A percentile compares a stretch with the other conserved stretches of the same genome.
These are phyloP conservation scores for Rhodotorula sp. DNA, from an alignment of 1,284 basidiomycete genomes.

Conservation along the genomic window DNA sequence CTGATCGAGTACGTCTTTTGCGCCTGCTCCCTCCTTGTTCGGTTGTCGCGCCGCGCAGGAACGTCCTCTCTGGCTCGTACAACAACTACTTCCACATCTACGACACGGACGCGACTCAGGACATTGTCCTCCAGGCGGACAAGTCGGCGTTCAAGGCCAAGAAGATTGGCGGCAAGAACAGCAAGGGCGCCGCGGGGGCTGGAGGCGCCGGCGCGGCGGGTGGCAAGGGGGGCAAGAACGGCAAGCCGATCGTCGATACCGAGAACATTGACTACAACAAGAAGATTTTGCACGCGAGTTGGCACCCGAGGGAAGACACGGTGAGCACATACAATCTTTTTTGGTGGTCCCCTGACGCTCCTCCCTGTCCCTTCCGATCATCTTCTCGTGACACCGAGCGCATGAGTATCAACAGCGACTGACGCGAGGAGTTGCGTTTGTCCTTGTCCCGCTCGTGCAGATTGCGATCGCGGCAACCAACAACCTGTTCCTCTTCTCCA, in stretches of 20 bases:
- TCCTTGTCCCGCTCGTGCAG: conserved; percentile 65
- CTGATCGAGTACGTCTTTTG: too few relatives aligned
- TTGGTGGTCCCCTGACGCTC: conserved; percentile 47
- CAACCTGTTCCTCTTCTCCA: conserved; percentile 51
- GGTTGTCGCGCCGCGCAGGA: conserved; percentile 61
- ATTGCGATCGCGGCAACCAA: conserved; percentile 60
- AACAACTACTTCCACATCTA: conserved; percentile 99
- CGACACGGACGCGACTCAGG: conserved; percentile 84
- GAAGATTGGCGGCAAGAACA: conserved; percentile 68
- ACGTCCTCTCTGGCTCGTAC: conserved; percentile 95
- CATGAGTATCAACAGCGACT: too few relatives aligned
- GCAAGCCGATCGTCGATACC: conserved; percentile 78
- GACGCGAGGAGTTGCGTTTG: background rate
- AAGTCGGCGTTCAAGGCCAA: conserved; percentile 99
- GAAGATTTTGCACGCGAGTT: conserved; percentile 70
- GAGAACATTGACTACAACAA: conserved; percentile 97
- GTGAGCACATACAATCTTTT: background rate
- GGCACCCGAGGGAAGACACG: conserved; percentile 13
- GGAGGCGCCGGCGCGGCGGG: conserved; percentile 66
- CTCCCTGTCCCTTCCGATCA: conserved; percentile 61
- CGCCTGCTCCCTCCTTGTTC: too few relatives aligned
- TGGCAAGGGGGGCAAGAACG: conserved; percentile 53
- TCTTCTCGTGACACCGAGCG: conserved; percentile 60
- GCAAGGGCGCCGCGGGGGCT: conserved; percentile 63
- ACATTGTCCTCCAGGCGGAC: conserved; percentile 95